phyloP scores from a whole-genome alignment of 169 alveolate species.

The Eimeria maxima region DNA sequence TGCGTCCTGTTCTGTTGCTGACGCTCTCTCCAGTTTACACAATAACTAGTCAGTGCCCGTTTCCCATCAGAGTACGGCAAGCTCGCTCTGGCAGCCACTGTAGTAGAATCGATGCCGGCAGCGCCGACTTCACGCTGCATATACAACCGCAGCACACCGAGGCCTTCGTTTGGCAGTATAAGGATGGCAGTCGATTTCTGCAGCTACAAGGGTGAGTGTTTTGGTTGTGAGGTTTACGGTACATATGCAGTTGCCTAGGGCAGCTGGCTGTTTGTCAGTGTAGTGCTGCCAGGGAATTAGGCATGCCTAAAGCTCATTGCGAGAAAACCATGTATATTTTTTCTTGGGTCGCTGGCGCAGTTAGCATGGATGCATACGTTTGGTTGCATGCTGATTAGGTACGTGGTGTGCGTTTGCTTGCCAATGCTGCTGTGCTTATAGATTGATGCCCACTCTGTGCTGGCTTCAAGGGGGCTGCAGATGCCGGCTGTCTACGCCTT shows the following conservation, averaged over 20 bases:
- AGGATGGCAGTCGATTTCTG: constrained; percentile 55
- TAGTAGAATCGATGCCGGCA: neutral
- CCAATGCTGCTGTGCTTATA: neutral
- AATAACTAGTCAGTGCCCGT: constrained; percentile 28
- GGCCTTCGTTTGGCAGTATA: constrained; percentile 53
- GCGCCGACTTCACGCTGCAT: constrained; percentile 32
- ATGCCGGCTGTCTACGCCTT: neutral
- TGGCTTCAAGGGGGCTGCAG: constrained; percentile 63
- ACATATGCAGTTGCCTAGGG: neutral
- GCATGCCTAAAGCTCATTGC: neutral
- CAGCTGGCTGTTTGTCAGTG: neutral
- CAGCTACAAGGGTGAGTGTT: constrained; percentile 57
- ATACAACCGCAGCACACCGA: constrained; percentile 45
- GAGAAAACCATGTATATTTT: neutral
- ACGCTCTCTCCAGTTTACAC: constrained; percentile 65
- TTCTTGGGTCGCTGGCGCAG: neutral
- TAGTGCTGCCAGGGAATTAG: neutral
- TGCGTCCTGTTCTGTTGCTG: constrained; percentile 55
- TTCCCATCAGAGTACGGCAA: constrained; percentile 64
- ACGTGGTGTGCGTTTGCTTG: neutral
- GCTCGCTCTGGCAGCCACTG: constrained; percentile 40
- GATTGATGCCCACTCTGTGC: constrained; percentile 59
- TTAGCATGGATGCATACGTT: neutral
- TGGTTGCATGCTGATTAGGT: neutral
- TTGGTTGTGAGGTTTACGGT: neutral